Evolutionary conservation across 257 asterid species (phyloP).

Genomic region (Coffea canephora): DNA sequence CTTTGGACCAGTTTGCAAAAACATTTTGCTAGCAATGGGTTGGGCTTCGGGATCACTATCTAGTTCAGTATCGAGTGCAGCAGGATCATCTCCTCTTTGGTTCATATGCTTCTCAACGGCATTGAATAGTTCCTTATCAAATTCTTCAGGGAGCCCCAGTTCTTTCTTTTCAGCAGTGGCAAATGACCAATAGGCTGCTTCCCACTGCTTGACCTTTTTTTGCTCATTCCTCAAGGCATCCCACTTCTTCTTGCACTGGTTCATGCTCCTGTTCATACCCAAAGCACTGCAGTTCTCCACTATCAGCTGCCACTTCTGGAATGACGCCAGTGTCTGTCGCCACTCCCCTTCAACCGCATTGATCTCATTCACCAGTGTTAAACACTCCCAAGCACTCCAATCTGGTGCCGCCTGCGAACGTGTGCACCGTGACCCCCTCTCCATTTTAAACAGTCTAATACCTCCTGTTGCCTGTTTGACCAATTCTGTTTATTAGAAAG

Average conservation of each 20-base stretch:
- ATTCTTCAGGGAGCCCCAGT: slow-evolving; percentile 32
- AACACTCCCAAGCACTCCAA: slow-evolving; percentile 69
- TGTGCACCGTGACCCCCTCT: slow-evolving; percentile 61
- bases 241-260: slow-evolving; percentile 86
- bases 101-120: slow-evolving; percentile 51
- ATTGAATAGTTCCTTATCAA: slow-evolving; percentile 44
- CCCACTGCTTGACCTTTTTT: slow-evolving; percentile 36
- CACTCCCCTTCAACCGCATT: slow-evolving; percentile 72
- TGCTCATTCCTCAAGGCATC: slow-evolving; percentile 47
- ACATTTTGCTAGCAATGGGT: slow-evolving; percentile 24
- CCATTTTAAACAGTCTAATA: slow-evolving; percentile 30
- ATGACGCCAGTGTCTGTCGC: slow-evolving; percentile 67
- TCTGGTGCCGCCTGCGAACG: slow-evolving; percentile 85
- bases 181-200: slow-evolving; percentile 30
- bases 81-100: slow-evolving; percentile 27
- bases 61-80: slow-evolving; percentile 58
- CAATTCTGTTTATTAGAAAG: neutral
- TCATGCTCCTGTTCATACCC: slow-evolving; percentile 60
- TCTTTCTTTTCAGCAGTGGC: slow-evolving; percentile 22
- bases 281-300: slow-evolving; percentile 75
- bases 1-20: slow-evolving; percentile 55
- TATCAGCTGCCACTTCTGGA: slow-evolving; percentile 95
- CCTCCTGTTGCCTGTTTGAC: neutral
- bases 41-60: slow-evolving; percentile 37
- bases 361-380: slow-evolving; percentile 67